Evolutionary conservation across 164 flowering plant genomes (phyloP).

Genomic region (Berberis vulgaris): DNA sequence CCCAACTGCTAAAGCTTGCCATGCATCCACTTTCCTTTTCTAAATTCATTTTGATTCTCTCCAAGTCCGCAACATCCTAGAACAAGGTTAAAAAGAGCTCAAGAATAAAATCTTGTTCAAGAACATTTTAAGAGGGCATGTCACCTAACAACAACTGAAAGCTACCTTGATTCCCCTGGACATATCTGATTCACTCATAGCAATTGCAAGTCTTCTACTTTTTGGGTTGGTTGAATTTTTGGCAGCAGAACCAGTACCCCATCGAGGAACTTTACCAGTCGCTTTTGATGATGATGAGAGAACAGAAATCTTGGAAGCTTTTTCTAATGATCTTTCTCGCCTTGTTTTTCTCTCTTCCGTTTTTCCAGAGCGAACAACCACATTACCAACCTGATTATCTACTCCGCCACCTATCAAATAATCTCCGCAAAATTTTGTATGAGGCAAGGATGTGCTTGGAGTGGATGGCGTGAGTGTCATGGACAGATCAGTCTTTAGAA

Average conservation of each 20-base stretch:
- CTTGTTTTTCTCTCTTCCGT: constrained; percentile 48
- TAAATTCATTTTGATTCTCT: constrained; percentile 40
- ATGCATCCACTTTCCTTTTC: constrained; percentile 49
- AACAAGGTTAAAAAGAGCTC: constrained; percentile 3
- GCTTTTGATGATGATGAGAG: constrained; percentile 14
- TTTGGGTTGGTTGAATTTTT: constrained; percentile 20
- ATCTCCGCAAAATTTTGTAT: constrained; percentile 12
- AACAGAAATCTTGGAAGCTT: constrained; percentile 14
- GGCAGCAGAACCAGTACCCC: constrained; percentile 12
- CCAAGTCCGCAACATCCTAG: constrained; percentile 59
- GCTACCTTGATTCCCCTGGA: constrained; percentile 59
- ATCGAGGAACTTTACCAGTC: constrained; percentile 8
- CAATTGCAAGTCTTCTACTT: constrained; percentile 30
- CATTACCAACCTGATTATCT: constrained; percentile 10
- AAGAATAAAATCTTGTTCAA: constrained; percentile 1
- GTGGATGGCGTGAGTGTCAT: constrained; percentile 29
- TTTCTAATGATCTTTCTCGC: constrained; percentile 28
- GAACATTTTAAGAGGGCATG: background rate
- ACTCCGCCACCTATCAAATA: background rate
- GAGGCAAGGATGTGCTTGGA: constrained; percentile 13
- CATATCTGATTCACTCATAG: constrained; percentile 65
- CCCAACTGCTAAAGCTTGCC: constrained; percentile 57
- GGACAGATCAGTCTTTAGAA: constrained; percentile 48
- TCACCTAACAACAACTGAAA: background rate
- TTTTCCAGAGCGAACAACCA: constrained; percentile 40